Evolutionary conservation across 2,329 filamentous ascomycete genomes (phyloP).

Genomic region (Pezicula neosporulosa): DNA sequence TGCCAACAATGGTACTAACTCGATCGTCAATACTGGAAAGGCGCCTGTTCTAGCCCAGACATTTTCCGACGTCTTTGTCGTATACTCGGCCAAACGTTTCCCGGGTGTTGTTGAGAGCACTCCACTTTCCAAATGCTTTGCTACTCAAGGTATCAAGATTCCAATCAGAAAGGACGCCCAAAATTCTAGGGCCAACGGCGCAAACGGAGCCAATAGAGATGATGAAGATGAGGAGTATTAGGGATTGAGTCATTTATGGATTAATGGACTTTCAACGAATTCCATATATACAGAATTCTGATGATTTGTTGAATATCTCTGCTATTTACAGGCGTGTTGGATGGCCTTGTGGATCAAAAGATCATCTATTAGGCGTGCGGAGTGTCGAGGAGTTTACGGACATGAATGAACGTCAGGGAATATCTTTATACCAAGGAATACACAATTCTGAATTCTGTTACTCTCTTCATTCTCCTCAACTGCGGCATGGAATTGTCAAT

Average conservation of each 20-base stretch:
- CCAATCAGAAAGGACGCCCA: constrained; percentile 84
- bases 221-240: constrained; percentile 25
- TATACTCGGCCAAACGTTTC: constrained; percentile 97
- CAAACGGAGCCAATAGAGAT: constrained; percentile 13
- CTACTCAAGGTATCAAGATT: constrained; percentile 92
- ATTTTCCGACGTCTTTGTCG: constrained; percentile 87
- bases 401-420: no score
- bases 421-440: no score
- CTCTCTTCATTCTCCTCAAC: no score
- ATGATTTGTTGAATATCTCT: no score
- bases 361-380: no score
- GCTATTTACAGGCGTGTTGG: no score
- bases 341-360: no score
- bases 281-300: neutral
- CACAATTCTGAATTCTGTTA: no score
- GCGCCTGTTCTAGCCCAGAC: constrained; percentile 80
- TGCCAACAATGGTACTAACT: constrained; percentile 31
- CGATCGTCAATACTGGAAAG: constrained; percentile 65
- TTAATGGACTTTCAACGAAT: neutral
- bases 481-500: no score
- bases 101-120: constrained; percentile 96
- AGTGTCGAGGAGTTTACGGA: no score
- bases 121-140: constrained; percentile 85
- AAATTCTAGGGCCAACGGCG: constrained; percentile 14
- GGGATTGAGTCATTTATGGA: neutral